Evolutionary conservation across 345 rosid species (phyloP).

Genomic region (Rubroshorea leprosula): DNA sequence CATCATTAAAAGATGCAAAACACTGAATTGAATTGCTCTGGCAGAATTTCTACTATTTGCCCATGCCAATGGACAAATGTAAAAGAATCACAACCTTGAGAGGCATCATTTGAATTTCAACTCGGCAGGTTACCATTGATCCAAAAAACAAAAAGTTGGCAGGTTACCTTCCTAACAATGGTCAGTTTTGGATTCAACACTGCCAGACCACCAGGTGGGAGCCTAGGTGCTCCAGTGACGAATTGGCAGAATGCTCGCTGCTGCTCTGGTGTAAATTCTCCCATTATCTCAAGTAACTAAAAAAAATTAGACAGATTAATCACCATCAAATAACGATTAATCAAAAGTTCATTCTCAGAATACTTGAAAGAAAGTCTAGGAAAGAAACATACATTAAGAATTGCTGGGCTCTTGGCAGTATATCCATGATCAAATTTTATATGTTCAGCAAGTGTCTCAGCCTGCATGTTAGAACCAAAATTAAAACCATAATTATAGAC

Average conservation of each 20-base stretch:
- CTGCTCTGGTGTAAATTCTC: slow-evolving; percentile 90
- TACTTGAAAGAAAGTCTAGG: neutral
- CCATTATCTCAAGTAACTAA: slow-evolving; percentile 96
- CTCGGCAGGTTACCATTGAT: no score
- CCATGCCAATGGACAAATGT: no score
- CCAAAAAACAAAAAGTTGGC: no score
- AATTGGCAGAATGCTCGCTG: slow-evolving; percentile 97
- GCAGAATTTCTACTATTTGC: no score
- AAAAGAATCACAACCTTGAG: no score
- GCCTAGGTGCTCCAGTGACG: slow-evolving; percentile 97
- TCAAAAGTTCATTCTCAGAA: neutral
- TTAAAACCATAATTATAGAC: neutral
- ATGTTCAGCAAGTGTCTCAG: slow-evolving; percentile 84
- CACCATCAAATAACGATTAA: neutral
- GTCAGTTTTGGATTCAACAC: slow-evolving; percentile 94
- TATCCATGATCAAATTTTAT: slow-evolving; percentile 99
- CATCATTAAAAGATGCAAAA: neutral
- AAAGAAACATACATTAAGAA: slow-evolving; percentile 51
- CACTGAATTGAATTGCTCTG: no score
- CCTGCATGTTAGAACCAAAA: slow-evolving; percentile 39
- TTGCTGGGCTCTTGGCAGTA: slow-evolving; percentile 92
- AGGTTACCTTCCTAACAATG: slow-evolving; percentile 88
- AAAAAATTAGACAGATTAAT: slow-evolving; percentile 10
- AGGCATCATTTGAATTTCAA: no score
- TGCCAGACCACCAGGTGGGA: slow-evolving; percentile 97